Conservation (phyloP, 805 yeast species). For the Saturnispora kantuleensis region DNA sequence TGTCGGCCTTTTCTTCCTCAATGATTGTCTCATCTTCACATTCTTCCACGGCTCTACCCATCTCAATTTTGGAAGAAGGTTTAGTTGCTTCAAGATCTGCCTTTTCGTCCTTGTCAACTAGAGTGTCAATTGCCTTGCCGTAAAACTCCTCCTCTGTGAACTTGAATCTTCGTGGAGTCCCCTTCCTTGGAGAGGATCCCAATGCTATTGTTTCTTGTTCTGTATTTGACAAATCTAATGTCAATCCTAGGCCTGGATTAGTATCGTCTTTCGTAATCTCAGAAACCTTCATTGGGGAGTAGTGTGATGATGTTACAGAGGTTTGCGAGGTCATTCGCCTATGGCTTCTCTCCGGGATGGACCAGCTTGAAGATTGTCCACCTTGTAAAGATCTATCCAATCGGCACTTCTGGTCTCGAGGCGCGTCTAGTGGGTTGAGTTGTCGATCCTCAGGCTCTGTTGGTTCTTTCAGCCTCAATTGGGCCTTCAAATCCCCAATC, state of each 20-base stretch:
- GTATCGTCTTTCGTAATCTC: neutral
- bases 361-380: constrained; percentile 11
- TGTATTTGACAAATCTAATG: constrained; percentile 1
- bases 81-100: neutral
- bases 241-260: neutral
- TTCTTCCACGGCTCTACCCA: too few relatives aligned
- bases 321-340: constrained; percentile 12
- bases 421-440: constrained; percentile 21
- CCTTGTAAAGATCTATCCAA: constrained; percentile 3
- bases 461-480: neutral
- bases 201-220: neutral
- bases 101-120: neutral
- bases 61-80: too few relatives aligned
- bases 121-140: neutral
- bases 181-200: constrained; percentile 26
- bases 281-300: constrained; percentile 10
- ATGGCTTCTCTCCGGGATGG: constrained; percentile 23
- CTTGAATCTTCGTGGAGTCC: constrained; percentile 18
- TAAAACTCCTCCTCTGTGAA: constrained; percentile 19
- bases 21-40: too few relatives aligned
- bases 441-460: neutral
- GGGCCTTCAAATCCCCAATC: constrained; percentile 5
- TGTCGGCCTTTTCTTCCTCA: too few relatives aligned
- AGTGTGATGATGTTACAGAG: constrained; percentile 11
- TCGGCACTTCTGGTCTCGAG: constrained; percentile 15